phyloP scores from a whole-genome alignment of 2,329 filamentous ascomycete species.

The Rhinocladiella mackenziei region DNA sequence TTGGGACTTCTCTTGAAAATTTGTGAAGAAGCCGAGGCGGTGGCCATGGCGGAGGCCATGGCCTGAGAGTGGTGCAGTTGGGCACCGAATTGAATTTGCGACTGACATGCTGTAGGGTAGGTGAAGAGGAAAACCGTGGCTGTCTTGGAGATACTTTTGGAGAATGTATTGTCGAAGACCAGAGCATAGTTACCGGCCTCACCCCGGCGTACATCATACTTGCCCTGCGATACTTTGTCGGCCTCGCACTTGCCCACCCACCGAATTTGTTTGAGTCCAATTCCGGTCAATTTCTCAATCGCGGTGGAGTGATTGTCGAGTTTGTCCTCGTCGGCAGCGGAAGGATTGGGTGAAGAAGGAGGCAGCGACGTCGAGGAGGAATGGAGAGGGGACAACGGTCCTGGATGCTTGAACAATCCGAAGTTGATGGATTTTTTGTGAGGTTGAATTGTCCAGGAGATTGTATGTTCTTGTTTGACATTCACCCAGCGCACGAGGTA shows the following conservation, averaged over 20 bases:
- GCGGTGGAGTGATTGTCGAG: conserved; percentile 56
- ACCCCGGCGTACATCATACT: conserved; percentile 68
- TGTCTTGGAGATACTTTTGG: conserved; percentile 89
- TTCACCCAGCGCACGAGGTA: conserved; percentile 98
- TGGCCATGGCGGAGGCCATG: conserved; percentile 45
- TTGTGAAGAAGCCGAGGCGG: conserved; percentile 13
- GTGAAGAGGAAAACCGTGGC: conserved; percentile 92
- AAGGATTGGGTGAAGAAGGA: conserved; percentile 41
- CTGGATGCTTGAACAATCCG: conserved; percentile 94
- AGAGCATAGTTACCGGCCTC: conserved; percentile 92
- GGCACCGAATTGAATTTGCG: conserved; percentile 42
- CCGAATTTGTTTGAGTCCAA: conserved; percentile 59
- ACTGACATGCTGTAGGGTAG: conserved; percentile 69
- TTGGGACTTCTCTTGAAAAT: conserved; percentile 37
- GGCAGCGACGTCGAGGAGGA: conserved; percentile 48
- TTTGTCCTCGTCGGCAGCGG: conserved; percentile 35
- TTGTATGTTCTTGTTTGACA: conserved; percentile 82
- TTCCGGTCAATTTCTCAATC: conserved; percentile 59
- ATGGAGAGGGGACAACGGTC: conserved; percentile 52
- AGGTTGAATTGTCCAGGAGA: conserved; percentile 96
- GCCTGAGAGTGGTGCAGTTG: conserved; percentile 51
- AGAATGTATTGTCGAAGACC: conserved; percentile 98
- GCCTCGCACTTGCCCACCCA: conserved; percentile 97
- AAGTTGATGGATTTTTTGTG: conserved; percentile 99
- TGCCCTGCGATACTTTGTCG: conserved; percentile 89